These are phyloP conservation scores for Globisporangium irregulare DNA, from an alignment of 352 stramenopile species.

Conservation along the genomic window DNA sequence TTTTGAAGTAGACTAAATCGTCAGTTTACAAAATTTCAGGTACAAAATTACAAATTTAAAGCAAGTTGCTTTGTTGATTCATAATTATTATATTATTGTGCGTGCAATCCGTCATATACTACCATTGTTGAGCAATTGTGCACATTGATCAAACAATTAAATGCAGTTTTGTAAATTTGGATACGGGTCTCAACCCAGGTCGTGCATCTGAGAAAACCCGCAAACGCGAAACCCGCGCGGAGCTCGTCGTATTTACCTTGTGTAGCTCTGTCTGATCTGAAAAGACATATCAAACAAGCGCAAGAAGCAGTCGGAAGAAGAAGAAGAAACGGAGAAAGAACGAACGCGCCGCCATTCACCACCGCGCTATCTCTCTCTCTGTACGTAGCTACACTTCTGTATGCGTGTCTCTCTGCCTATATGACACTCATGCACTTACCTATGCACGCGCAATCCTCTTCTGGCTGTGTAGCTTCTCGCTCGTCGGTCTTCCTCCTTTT, in stretches of 20 bases:
- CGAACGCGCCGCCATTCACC: background rate
- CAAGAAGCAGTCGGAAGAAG: slow-evolving; percentile 4
- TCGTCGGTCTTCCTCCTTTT: background rate
- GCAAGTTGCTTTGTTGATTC: too few relatives aligned
- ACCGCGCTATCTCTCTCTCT: background rate
- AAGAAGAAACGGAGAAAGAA: slow-evolving; percentile 5
- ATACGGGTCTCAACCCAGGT: background rate
- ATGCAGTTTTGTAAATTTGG: background rate
- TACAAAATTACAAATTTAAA: too few relatives aligned
- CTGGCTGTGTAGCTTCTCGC: background rate
- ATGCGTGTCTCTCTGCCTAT: background rate
- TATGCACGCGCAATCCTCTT: background rate
- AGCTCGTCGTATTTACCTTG: too few relatives aligned
- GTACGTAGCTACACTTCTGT: background rate
- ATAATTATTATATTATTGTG: background rate
- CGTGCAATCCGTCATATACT: background rate
- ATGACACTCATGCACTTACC: background rate
- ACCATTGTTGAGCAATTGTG: background rate
- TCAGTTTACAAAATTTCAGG: too few relatives aligned
- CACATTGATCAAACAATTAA: background rate
- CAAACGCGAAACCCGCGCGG: background rate
- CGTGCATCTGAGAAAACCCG: background rate
- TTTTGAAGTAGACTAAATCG: too few relatives aligned
- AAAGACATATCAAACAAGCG: slow-evolving; percentile 1
- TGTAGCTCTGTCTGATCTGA: background rate